These are phyloP conservation scores for Tolypocladium capitatum DNA, from an alignment of 2,329 filamentous ascomycete species.

Conservation along the genomic window DNA sequence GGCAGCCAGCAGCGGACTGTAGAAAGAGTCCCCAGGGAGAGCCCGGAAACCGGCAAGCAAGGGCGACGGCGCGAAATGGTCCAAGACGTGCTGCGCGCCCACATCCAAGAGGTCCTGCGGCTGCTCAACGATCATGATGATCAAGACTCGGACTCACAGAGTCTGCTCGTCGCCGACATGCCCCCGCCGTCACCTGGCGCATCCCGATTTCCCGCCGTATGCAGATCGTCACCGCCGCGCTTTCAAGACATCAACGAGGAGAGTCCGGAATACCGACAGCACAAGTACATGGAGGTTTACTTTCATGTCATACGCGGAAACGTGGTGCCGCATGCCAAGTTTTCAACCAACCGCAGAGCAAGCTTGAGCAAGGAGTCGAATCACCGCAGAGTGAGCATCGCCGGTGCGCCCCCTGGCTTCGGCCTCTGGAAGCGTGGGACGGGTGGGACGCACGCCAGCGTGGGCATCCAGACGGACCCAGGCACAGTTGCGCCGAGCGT, in stretches of 20 bases:
- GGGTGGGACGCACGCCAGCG: conserved; percentile 12
- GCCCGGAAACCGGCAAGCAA: conserved; percentile 5
- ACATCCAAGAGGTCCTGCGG: conserved; percentile 33
- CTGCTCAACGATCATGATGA: conserved; percentile 29
- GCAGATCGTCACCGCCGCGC: conserved; percentile 6
- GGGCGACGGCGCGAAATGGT: conserved; percentile 22
- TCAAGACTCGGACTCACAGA: conserved; percentile 12
- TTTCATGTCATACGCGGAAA: conserved; percentile 29
- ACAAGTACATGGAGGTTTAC: conserved; percentile 38
- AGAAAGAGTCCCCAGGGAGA: neutral
- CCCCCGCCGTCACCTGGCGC: conserved; percentile 4
- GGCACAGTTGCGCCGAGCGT: neutral
- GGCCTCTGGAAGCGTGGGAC: conserved; percentile 10
- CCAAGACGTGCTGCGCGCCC: conserved; percentile 32
- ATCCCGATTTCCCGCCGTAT: neutral
- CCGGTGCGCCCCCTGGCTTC: conserved; percentile 9
- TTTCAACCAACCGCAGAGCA: conserved; percentile 12
- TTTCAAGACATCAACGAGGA: conserved; percentile 35
- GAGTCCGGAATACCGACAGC: conserved; percentile 34
- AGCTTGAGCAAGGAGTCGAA: conserved; percentile 10
- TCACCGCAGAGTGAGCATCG: conserved; percentile 1
- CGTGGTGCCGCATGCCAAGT: conserved; percentile 23
- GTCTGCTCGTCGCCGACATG: conserved; percentile 8
- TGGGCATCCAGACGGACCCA: conserved; percentile 1
- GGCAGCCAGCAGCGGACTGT: neutral